Evolutionary conservation across 2,329 filamentous ascomycete species (phyloP).

Genomic region (Ophiostoma montium): DNA sequence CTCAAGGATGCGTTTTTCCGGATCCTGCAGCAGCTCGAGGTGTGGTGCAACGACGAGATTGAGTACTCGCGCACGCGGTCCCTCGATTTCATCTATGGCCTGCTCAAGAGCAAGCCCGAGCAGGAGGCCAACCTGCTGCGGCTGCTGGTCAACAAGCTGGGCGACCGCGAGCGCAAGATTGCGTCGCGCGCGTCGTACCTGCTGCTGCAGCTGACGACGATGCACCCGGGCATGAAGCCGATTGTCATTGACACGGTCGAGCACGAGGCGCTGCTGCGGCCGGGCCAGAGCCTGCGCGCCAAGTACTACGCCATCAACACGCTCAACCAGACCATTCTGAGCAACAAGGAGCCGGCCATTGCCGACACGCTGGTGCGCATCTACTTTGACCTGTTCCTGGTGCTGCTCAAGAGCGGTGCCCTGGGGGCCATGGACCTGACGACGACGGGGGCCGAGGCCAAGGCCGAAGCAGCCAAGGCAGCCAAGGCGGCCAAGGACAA

Average conservation of each 20-base stretch:
- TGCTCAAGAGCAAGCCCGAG: constrained; percentile 91
- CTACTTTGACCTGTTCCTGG: constrained; percentile 82
- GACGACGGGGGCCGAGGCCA: constrained; percentile 13
- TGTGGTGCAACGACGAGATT: constrained; percentile 90
- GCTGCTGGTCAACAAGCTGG: constrained; percentile 88
- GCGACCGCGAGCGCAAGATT: constrained; percentile 90
- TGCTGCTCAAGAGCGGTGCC: constrained; percentile 53
- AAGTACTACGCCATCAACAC: constrained; percentile 96
- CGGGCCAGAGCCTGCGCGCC: constrained; percentile 73
- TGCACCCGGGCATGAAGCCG: constrained; percentile 86
- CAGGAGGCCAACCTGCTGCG: constrained; percentile 90
- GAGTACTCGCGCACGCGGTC: constrained; percentile 81
- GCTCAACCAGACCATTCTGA: constrained; percentile 89
- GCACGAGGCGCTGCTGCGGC: constrained; percentile 72
- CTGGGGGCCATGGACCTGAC: constrained; percentile 27
- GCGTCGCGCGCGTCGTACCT: constrained; percentile 86
- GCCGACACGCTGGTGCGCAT: constrained; percentile 73
- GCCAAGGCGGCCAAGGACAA: constrained; percentile 15
- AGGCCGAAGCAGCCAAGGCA: constrained; percentile 22
- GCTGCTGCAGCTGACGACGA: constrained; percentile 76
- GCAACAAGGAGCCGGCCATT: constrained; percentile 64
- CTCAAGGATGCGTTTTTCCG: constrained; percentile 90
- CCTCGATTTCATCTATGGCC: constrained; percentile 79
- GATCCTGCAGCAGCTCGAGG: constrained; percentile 77
- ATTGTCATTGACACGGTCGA: constrained; percentile 77